Conservation (phyloP, 225 moss, liverwort and hornwort genomes). For the Lunularia cruciata region DNA sequence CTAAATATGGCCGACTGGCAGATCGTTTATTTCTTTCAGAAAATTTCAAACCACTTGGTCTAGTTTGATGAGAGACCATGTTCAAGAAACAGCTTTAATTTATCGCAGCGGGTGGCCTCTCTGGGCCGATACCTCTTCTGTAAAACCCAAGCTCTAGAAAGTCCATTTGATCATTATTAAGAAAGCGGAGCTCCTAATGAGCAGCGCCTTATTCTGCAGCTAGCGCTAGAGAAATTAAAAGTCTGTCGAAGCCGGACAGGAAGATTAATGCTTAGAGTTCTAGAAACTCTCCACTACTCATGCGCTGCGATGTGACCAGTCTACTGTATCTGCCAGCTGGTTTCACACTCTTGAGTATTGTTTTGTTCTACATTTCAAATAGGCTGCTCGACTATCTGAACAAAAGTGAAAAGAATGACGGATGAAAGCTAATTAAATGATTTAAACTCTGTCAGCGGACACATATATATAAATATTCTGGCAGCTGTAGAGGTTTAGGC, state of each 20-base stretch:
- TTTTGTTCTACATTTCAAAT: neutral
- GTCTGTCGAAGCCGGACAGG: neutral
- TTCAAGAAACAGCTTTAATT: neutral
- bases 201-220: conserved; percentile 4
- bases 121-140: conserved; percentile 11
- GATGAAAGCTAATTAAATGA: no score
- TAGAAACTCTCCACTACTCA: neutral
- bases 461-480: neutral
- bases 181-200: conserved; percentile 1
- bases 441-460: neutral
- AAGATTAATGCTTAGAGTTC: neutral
- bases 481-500: neutral
- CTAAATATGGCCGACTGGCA: neutral
- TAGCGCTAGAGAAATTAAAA: no score
- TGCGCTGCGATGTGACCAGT: neutral
- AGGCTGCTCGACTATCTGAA: neutral
- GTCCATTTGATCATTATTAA: no score
- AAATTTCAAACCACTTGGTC: neutral
- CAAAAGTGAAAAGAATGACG: no score
- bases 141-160: conserved; percentile 2
- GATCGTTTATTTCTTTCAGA: neutral
- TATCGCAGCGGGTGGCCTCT: conserved; percentile 7
- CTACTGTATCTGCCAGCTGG: conserved; percentile 16
- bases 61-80: neutral
- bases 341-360: conserved; percentile 7